Percentiles rank a stretch among this genome's conserved stretches.
Conservation (phyloP, 2,329 filamentous ascomycete species). For the Calonectria hawksworthii region DNA sequence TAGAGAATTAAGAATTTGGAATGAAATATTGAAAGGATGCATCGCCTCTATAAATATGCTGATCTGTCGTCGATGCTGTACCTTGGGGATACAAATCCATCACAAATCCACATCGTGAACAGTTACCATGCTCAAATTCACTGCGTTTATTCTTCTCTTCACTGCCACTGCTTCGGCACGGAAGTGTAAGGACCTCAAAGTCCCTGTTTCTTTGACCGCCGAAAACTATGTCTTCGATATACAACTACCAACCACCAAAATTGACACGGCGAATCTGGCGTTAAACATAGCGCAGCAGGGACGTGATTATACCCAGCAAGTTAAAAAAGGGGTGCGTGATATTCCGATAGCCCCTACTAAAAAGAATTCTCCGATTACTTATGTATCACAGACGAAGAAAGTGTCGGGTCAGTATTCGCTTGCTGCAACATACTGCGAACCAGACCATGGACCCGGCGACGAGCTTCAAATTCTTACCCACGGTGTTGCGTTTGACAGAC, state of each 20-base stretch:
- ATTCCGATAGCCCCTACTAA: conserved; percentile 14
- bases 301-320: conserved; percentile 60
- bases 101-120: background rate
- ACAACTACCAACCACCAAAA: conserved; percentile 60
- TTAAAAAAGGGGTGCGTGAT: conserved; percentile 58
- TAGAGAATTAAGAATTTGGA: background rate
- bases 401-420: conserved; percentile 69
- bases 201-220: conserved; percentile 68
- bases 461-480: conserved; percentile 58
- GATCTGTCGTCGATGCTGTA: too few species aligned
- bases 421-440: conserved; percentile 71
- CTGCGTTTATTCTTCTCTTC: conserved; percentile 11
- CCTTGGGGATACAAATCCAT: background rate
- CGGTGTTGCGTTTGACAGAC: conserved; percentile 57
- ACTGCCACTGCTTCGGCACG: conserved; percentile 49
- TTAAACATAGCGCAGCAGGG: conserved; percentile 63
- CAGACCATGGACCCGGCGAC: conserved; percentile 58
- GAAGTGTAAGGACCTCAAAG: conserved; percentile 63
- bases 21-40: background rate
- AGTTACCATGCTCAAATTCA: background rate
- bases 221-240: conserved; percentile 68
- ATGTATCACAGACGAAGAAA: conserved; percentile 56
- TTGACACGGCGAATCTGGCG: conserved; percentile 70
- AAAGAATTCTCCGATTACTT: background rate
- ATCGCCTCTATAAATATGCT: background rate